A percentile compares a stretch with the other conserved stretches of the same genome.
phyloP scores from a whole-genome alignment of 495 filamentous ascomycete genomes.

The Podospora didyma region DNA sequence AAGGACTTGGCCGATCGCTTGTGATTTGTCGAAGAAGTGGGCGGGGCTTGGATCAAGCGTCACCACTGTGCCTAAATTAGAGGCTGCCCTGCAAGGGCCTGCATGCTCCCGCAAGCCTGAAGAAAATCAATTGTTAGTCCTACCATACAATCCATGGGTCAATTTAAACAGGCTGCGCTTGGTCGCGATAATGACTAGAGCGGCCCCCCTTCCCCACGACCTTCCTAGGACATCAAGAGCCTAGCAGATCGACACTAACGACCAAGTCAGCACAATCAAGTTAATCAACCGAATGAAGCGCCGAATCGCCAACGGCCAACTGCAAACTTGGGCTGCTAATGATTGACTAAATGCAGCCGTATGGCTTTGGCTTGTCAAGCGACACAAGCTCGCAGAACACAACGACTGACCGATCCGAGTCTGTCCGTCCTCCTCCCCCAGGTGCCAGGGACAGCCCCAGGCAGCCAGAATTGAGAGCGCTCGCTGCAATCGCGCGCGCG shows the following conservation, averaged over 20 bases:
- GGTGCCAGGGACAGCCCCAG: background rate
- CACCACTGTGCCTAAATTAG: too few relatives aligned
- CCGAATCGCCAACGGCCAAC: too few relatives aligned
- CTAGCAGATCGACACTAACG: background rate
- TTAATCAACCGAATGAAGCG: too few relatives aligned
- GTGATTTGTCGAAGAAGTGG: background rate
- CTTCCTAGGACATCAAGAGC: background rate
- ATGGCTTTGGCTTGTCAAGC: too few relatives aligned
- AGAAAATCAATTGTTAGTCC: background rate
- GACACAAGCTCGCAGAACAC: background rate
- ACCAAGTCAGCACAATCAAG: too few relatives aligned
- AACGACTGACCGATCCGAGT: background rate
- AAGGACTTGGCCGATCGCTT: background rate
- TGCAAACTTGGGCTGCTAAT: too few relatives aligned
- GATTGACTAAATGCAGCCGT: too few relatives aligned
- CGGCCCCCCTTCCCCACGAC: background rate
- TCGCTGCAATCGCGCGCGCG: background rate
- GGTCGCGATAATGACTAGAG: background rate
- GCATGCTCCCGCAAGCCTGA: background rate
- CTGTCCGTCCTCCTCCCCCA: too few relatives aligned
- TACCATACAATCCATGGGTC: background rate
- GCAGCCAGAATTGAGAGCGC: background rate
- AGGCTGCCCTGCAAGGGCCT: too few relatives aligned
- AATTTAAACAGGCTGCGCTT: background rate
- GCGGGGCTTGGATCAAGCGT: too few relatives aligned